These are phyloP conservation scores for Sporothrix euskadiensis DNA, from an alignment of 2,329 filamentous ascomycete species.

Conservation along the genomic window DNA sequence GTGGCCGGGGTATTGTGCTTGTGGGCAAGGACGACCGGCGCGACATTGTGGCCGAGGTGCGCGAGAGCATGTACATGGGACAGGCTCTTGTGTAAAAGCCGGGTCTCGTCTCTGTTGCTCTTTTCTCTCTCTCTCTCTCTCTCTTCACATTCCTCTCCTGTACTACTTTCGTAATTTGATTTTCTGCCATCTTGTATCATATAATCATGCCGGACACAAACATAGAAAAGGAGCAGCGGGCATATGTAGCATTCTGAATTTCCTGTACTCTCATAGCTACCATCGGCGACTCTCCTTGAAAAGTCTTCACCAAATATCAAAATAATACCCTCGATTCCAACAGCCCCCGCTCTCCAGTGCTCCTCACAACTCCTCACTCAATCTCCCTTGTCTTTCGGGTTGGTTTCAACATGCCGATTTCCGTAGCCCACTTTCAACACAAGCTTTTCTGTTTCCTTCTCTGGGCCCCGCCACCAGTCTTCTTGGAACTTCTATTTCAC, in stretches of 20 bases:
- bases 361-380: not conserved
- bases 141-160: not conserved
- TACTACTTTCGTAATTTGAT: not conserved
- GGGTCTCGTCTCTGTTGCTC: no score
- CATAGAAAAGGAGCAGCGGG: not conserved
- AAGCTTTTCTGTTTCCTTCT: not conserved
- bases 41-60: conserved; percentile 88
- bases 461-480: not conserved
- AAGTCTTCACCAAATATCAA: not conserved
- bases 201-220: not conserved
- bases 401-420: not conserved
- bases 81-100: conserved; percentile 67
- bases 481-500: not conserved
- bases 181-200: not conserved
- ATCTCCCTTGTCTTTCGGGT: not conserved
- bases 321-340: not conserved
- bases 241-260: not conserved
- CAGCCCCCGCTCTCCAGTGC: not conserved
- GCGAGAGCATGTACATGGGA: conserved; percentile 82
- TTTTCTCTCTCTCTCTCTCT: not conserved
- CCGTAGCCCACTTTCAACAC: not conserved
- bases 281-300: conserved; percentile 5
- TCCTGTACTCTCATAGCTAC: not conserved
- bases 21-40: conserved; percentile 86
- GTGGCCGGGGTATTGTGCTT: conserved; percentile 85